Evolutionary conservation across 768 basidiomycete genomes (phyloP).

Genomic region (Cystofilobasidium bisporidii): DNA sequence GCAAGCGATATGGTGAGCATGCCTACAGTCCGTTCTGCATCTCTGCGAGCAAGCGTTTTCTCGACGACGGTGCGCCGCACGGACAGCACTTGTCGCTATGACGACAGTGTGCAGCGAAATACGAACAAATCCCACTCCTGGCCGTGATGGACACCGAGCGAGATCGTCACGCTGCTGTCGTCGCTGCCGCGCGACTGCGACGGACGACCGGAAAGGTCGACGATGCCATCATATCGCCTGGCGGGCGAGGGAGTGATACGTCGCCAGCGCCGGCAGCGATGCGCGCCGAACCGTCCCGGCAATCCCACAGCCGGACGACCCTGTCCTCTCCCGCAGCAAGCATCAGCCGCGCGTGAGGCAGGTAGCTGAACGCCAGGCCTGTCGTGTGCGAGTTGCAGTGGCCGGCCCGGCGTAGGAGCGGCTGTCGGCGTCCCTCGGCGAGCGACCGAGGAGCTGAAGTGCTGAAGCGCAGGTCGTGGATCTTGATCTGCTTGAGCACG

Average conservation of each 20-base stretch:
- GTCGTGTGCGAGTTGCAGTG: conserved; percentile 25
- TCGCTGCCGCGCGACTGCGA: too few relatives aligned
- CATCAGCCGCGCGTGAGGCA: conserved; percentile 3
- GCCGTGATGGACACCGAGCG: not conserved
- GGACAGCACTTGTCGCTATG: too few relatives aligned
- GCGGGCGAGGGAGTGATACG: too few relatives aligned
- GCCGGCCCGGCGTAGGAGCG: not conserved
- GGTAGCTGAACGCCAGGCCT: conserved; percentile 16
- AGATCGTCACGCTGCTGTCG: too few relatives aligned
- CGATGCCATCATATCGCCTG: too few relatives aligned
- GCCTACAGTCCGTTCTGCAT: too few relatives aligned
- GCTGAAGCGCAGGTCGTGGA: conserved; percentile 20
- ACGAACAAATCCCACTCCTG: conserved; percentile 1
- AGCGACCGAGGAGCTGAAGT: not conserved
- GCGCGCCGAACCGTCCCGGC: conserved; percentile 13
- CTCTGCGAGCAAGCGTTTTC: too few relatives aligned
- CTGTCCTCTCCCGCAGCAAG: conserved; percentile 22
- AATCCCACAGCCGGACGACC: conserved; percentile 17
- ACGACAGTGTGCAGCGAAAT: not conserved
- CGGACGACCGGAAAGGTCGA: not conserved
- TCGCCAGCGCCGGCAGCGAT: too few relatives aligned
- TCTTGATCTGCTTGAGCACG: conserved; percentile 1
- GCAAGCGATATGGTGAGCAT: too few relatives aligned
- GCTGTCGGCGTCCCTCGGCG: not conserved
- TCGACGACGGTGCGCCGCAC: too few relatives aligned